phyloP scores from a whole-genome alignment of 306 rosid species.

The Sesbania bispinosa region DNA sequence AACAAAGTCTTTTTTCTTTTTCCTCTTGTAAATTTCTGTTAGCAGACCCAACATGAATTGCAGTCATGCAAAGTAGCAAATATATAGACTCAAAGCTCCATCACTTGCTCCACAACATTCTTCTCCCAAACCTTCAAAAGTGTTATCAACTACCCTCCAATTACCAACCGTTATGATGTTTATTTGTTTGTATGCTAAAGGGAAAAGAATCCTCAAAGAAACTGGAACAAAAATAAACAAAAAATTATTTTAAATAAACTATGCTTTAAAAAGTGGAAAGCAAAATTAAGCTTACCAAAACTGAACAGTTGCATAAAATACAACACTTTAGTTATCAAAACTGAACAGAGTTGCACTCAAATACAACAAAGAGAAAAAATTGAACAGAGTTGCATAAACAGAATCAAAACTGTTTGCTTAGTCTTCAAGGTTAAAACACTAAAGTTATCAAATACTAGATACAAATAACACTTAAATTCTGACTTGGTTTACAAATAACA shows the following conservation, averaged over 20 bases:
- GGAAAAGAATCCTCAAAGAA: slow-evolving; percentile 6
- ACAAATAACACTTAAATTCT: too few species aligned
- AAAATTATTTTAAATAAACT: too few species aligned
- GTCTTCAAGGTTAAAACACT: too few species aligned
- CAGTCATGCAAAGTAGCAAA: slow-evolving; percentile 48
- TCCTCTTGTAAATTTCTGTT: slow-evolving; percentile 26
- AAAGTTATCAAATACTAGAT: too few species aligned
- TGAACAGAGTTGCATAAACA: too few species aligned
- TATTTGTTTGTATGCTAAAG: slow-evolving; percentile 30
- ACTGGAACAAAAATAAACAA: background rate
- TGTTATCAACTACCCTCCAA: slow-evolving; percentile 21
- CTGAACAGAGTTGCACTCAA: too few species aligned
- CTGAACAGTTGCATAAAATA: too few species aligned
- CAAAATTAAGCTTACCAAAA: too few species aligned
- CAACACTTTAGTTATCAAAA: too few species aligned
- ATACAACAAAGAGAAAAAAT: too few species aligned
- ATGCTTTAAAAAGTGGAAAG: background rate
- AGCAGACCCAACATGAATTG: slow-evolving; percentile 52
- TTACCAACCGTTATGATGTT: slow-evolving; percentile 26
- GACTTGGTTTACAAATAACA: too few species aligned
- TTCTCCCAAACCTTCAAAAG: slow-evolving; percentile 53
- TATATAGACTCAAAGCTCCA: slow-evolving; percentile 56
- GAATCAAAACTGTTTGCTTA: too few species aligned
- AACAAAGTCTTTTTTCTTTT: background rate
- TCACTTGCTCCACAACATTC: slow-evolving; percentile 79